These are phyloP conservation scores for Desmodesmus armatus DNA, from an alignment of 139 green algal species.

Conservation along the genomic window DNA sequence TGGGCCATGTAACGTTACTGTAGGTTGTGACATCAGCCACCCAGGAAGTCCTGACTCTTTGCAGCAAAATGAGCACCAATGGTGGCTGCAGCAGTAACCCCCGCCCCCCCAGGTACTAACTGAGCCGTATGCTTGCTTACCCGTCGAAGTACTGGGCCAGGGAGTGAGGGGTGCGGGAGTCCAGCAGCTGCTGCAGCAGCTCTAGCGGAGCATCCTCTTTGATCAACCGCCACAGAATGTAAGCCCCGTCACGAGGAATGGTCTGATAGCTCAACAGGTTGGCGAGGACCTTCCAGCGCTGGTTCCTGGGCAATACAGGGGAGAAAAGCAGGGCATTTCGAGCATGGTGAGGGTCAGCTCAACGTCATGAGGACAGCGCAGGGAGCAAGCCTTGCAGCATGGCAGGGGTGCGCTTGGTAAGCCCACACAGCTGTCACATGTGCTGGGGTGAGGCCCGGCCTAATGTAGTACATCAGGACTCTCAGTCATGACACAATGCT, in stretches of 20 bases:
- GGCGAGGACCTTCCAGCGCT: slow-evolving; percentile 32
- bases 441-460: neutral
- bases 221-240: neutral
- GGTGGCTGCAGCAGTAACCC: neutral
- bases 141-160: neutral
- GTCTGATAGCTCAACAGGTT: neutral
- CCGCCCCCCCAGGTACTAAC: no score
- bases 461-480: neutral
- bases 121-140: no score
- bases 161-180: neutral
- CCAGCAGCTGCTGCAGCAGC: slow-evolving; percentile 35
- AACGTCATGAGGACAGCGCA: no score
- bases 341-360: neutral
- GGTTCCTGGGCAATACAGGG: slow-evolving; percentile 1
- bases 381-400: no score
- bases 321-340: neutral
- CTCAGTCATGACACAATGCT: no score
- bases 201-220: neutral
- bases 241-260: neutral
- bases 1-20: neutral
- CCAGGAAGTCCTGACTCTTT: neutral
- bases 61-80: neutral
- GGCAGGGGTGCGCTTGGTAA: neutral
- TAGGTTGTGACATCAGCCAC: neutral
- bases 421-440: neutral